Evolutionary conservation across 2,329 filamentous ascomycete genomes (phyloP), one percentile per base, ranked within the genome.

Genomic region (Penicillium italicum): DNA sequence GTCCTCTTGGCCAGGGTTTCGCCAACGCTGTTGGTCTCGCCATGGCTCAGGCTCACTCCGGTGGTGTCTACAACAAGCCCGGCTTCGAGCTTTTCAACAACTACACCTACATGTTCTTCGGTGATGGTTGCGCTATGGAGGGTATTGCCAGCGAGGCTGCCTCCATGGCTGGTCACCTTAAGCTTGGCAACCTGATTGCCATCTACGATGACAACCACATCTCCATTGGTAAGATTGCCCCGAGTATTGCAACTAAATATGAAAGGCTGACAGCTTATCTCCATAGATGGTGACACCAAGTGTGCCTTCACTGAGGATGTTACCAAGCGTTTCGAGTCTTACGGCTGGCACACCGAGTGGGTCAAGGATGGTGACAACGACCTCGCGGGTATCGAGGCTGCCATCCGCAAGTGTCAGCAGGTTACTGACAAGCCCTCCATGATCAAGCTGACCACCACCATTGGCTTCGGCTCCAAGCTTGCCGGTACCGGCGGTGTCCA

Each of bases 191-290:
- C 84, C 83, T 99, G 72, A 97, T 97, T 78, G 86, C 85, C 77
- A 84, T 99, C 79, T 99, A 93, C 78, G 94, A 99, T 74, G 94
- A 99, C 83, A 99, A 99, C 85, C 89, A 96, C 77, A 97, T 99
- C 74, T 96, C 85, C 65, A 87, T 87, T 69, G 84, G 85, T 86
- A 73, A 73, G 82, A 47, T 22, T 18, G 31, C 18, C 4, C 30
- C 18, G 5, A 40, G 31, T 9, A 14, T 6, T n/a, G 1, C 28
- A 7, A 9, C 18, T 20, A 37, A 16, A 24, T 22, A 18, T 30
- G 5, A 24, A 34, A 47, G n/a, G 26, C 57, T 63, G 36, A 62
- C 60, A 24, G 10, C 30, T 33, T 16, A 42, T 46, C 34, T 37
- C 41, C 62, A 10, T 20, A 85, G 94, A 99, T 73, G 94, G 94